phyloP scores from a whole-genome alignment of 2,329 filamentous ascomycete species.

The Colletotrichum scovillei region DNA sequence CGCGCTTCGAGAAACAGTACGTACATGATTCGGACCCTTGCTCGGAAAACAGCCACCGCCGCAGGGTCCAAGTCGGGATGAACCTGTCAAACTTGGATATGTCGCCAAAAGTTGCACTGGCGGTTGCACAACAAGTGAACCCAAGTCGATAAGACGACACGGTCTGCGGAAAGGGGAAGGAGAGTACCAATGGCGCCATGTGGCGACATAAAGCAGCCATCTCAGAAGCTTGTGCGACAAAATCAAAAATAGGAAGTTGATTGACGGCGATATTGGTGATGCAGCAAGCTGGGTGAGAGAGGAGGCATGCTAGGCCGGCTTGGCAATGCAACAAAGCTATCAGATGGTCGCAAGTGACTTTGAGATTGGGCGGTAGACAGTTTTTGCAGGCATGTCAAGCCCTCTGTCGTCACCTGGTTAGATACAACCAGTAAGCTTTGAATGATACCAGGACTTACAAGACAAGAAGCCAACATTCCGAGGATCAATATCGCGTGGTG shows the following conservation, averaged over 20 bases:
- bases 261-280: constrained; percentile 10
- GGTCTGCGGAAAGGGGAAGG: constrained; percentile 29
- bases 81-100: background rate
- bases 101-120: background rate
- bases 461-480: background rate
- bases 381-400: background rate
- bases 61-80: background rate
- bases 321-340: constrained; percentile 34
- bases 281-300: background rate
- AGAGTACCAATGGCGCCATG: constrained; percentile 31
- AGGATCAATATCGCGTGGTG: background rate
- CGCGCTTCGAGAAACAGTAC: constrained; percentile 6
- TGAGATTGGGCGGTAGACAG: background rate
- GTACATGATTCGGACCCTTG: background rate
- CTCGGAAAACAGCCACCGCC: background rate
- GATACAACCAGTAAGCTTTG: background rate
- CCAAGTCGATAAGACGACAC: constrained; percentile 22
- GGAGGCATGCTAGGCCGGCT: constrained; percentile 9
- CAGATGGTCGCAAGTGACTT: constrained; percentile 8
- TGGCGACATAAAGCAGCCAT: constrained; percentile 17
- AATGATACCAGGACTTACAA: background rate
- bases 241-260: constrained; percentile 27
- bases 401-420: background rate
- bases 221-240: constrained; percentile 1
- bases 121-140: background rate